Base-by-base conservation (phyloP, 2,329 filamentous ascomycete species). In the Colletotrichum sp. region DNA sequence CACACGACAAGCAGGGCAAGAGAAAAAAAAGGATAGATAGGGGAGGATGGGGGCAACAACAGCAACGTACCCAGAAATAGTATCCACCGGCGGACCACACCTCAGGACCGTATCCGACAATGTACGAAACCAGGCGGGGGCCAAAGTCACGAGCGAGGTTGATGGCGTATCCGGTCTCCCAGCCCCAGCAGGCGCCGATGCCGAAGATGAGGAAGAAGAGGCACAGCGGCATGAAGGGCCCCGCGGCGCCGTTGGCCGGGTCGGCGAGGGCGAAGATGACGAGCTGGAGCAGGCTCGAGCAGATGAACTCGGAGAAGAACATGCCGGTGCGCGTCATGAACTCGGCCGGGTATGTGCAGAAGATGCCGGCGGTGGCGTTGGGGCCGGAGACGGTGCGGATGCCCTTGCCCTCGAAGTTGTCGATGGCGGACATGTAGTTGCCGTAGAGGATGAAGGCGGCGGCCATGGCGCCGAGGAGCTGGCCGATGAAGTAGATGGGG, bases 161-260 rank as follows among this genome's bases (percentile, higher is more conserved):
- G 78, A 95, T 94, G 18, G 93, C 93, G 83, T 94, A 95, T 49
- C 94, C 93, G 2, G 93, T 95, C 82, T 95, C 91, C 92, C 92
- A 95, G 8, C 94, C 94, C 80, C 94, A 95, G 81, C 92, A 93
- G 36, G 92, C 92, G 21, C 93, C 93, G 26, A 95, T 91, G 9
- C 93, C 93, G 80, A 95, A 95, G 77, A 95, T 92, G 64, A 95
- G 86, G 84, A 95, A 95, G 84, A 95, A 94, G 8, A 95, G 84
- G 9, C 87, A 90, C 3, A 95, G 84, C 0, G 93, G 92, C 73
- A 90, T 87, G 28, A 92, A 79, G 2, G 88, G 86, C 0, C 91
- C 91, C 3, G 92, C 91, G 5, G 91, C 92, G 16, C 89, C 86
- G 79, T 91, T 91, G 55, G 83, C 83, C 64, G 85, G 85, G 77